Conservation (phyloP, 768 basidiomycete species). For the Amanita polypyramis region DNA sequence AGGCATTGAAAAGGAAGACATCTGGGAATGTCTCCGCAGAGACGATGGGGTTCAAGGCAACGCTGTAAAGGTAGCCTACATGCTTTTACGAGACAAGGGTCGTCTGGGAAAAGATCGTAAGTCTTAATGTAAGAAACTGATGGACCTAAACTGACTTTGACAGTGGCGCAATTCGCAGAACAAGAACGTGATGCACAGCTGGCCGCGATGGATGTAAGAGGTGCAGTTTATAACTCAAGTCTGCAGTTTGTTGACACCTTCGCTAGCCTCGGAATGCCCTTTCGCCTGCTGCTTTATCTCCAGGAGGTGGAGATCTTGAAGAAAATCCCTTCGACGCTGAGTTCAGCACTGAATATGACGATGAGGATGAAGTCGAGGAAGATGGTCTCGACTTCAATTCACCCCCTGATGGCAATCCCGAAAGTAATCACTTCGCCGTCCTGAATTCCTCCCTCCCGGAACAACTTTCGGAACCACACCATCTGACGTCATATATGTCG, state of each 20-base stretch:
- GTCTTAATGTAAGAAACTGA: constrained; percentile 19
- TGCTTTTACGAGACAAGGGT: constrained; percentile 83
- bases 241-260: constrained; percentile 8
- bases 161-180: constrained; percentile 72
- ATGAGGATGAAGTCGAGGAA: constrained; percentile 31
- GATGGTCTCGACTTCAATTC: constrained; percentile 26
- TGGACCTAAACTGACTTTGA: constrained; percentile 3
- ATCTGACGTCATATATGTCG: constrained; percentile 58
- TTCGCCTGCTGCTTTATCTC: constrained; percentile 59
- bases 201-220: constrained; percentile 68
- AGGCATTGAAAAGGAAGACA: constrained; percentile 70
- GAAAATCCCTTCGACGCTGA: constrained; percentile 77
- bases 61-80: constrained; percentile 93
- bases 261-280: constrained; percentile 57
- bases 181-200: constrained; percentile 78
- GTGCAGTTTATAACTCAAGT: constrained; percentile 4
- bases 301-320: constrained; percentile 49
- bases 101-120: constrained; percentile 76
- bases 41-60: constrained; percentile 85
- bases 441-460: constrained; percentile 78
- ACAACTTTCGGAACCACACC: constrained; percentile 50
- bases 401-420: constrained; percentile 22
- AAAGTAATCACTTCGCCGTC: constrained; percentile 70
- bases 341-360: constrained; percentile 54
- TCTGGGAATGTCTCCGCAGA: constrained; percentile 76